phyloP scores from a whole-genome alignment of 257 asterid genomes.

The Gentiana straminea region DNA sequence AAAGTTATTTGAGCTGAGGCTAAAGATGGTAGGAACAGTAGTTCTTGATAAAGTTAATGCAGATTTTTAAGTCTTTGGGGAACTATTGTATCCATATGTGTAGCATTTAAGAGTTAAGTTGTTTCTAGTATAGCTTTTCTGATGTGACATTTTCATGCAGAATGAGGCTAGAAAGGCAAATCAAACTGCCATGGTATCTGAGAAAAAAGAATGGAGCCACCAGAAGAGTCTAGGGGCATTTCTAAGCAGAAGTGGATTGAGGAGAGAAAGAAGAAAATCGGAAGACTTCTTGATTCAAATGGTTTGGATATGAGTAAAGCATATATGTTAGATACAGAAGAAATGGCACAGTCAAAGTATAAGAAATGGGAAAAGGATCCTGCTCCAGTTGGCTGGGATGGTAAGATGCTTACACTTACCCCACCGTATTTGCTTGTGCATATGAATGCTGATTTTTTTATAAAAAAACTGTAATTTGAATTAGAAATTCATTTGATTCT shows the following conservation, averaged over 20 bases:
- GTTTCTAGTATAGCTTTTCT: constrained; percentile 2
- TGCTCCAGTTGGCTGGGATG: neutral
- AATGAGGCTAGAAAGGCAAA: constrained; percentile 87
- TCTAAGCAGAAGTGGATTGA: constrained; percentile 96
- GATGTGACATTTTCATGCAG: constrained; percentile 25
- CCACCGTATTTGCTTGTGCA: too few species aligned
- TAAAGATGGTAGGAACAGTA: constrained; percentile 58
- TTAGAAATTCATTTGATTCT: too few species aligned
- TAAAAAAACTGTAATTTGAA: too few species aligned
- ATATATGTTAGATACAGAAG: constrained; percentile 78
- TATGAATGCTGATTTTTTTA: too few species aligned
- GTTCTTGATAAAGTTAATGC: neutral
- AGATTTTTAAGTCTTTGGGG: neutral
- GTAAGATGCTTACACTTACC: too few species aligned
- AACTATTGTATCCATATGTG: neutral
- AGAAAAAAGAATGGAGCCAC: constrained; percentile 65
- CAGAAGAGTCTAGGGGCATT: constrained; percentile 79
- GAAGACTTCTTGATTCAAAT: constrained; percentile 81
- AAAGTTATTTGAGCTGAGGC: constrained; percentile 20
- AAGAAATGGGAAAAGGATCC: constrained; percentile 41
- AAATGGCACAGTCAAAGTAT: constrained; percentile 67
- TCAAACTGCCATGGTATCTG: constrained; percentile 83
- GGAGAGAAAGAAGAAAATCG: constrained; percentile 91
- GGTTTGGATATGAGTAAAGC: constrained; percentile 90
- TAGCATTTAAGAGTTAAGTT: too few species aligned